Percentiles rank a stretch among this genome's conserved stretches.
These are phyloP conservation scores for Fusarium continuum DNA, from an alignment of 2,329 filamentous ascomycete species.

Conservation along the genomic window DNA sequence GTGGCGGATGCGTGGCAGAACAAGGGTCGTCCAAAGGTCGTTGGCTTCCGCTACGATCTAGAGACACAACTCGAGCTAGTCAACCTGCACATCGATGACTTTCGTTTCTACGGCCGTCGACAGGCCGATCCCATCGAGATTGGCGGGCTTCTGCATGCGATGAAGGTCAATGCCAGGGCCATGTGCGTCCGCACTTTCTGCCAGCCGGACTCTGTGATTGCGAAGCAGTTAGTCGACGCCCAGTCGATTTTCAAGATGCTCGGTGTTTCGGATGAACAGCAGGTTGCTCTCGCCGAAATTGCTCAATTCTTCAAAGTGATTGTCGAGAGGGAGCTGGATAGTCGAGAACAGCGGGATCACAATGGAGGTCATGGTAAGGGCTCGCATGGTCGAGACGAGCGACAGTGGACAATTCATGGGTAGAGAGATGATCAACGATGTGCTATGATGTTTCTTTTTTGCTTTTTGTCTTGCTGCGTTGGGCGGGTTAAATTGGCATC, in stretches of 20 bases:
- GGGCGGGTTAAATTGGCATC: neutral
- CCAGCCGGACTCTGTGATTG: constrained; percentile 66
- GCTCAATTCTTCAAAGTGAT: constrained; percentile 64
- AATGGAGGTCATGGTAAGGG: constrained; percentile 28
- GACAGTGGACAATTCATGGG: constrained; percentile 12
- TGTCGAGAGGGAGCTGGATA: constrained; percentile 56
- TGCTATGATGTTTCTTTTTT: neutral
- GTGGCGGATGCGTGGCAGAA: constrained; percentile 61
- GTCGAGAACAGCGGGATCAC: constrained; percentile 37
- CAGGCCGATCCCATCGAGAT: constrained; percentile 56
- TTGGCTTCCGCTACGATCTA: constrained; percentile 67
- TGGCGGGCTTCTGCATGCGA: constrained; percentile 59
- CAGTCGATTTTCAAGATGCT: constrained; percentile 62
- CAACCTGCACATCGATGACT: constrained; percentile 58
- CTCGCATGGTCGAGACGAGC: constrained; percentile 1
- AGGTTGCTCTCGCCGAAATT: constrained; percentile 59
- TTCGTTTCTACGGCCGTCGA: constrained; percentile 63
- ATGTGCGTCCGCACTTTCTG: constrained; percentile 66
- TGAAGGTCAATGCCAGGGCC: constrained; percentile 61
- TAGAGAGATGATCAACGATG: neutral
- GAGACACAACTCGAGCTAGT: constrained; percentile 69
- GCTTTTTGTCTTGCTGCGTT: neutral
- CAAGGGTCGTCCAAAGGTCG: constrained; percentile 63
- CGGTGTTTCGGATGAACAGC: constrained; percentile 54
- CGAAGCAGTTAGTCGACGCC: constrained; percentile 65